A percentile compares a stretch with the other conserved stretches of the same genome.
phyloP scores from a whole-genome alignment of 305 asterid species.

The Salvia sclarea region DNA sequence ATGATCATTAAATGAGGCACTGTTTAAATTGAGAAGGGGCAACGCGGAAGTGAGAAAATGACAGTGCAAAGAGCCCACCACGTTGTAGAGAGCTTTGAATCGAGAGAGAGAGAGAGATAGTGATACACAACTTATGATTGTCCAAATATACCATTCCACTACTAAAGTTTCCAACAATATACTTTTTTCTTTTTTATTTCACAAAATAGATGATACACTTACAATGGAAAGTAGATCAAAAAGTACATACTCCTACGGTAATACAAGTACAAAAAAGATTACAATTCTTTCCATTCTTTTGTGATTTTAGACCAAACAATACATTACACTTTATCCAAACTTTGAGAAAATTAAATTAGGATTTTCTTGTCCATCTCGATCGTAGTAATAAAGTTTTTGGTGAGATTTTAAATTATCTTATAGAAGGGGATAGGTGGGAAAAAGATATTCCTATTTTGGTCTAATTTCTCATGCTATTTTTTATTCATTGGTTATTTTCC shows the following conservation, averaged over 20 bases:
- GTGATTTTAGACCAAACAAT: no score
- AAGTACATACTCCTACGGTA: neutral
- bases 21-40: neutral
- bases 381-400: no score
- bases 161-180: neutral
- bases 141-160: neutral
- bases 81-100: neutral
- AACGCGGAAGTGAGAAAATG: neutral
- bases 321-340: no score
- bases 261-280: neutral
- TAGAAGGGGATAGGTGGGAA: no score
- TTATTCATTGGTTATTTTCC: no score
- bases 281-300: no score
- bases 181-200: neutral
- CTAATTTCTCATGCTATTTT: no score
- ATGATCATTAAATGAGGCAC: no score
- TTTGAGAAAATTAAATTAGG: no score
- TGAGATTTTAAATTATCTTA: no score
- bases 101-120: neutral
- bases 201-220: neutral
- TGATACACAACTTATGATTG: conserved; percentile 10
- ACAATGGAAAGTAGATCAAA: neutral
- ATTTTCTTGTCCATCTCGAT: no score
- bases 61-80: neutral
- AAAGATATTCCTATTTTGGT: no score